phyloP scores from a whole-genome alignment of 108 stramenopile species.

The Stephanodiscus minutulus region DNA sequence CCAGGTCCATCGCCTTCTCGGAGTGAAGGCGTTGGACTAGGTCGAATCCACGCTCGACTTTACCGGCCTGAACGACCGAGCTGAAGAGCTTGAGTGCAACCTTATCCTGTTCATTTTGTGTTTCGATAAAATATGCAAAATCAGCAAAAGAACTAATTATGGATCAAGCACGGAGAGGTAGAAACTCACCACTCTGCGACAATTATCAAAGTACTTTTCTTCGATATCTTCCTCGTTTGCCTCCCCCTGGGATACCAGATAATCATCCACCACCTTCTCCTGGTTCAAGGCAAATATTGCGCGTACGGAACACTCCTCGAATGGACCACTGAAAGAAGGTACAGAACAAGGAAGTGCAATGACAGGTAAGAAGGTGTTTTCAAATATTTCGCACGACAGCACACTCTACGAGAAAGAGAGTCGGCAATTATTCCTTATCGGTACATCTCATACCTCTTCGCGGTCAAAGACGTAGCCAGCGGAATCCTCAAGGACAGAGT shows the following conservation, averaged over 20 bases:
- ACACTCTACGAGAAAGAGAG: not conserved
- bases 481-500: conserved; percentile 75
- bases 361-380: not conserved
- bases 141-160: not conserved
- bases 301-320: conserved; percentile 78
- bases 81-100: conserved; percentile 74
- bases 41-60: conserved; percentile 74
- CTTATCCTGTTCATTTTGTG: conserved; percentile 60
- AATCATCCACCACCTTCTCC: conserved; percentile 59
- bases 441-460: conserved; percentile 47
- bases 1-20: conserved; percentile 75
- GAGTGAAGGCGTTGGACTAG: conserved; percentile 68
- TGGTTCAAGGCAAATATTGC: conserved; percentile 72
- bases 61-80: conserved; percentile 58
- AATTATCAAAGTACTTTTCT: conserved; percentile 60
- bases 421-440: not conserved
- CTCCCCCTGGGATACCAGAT: conserved; percentile 35
- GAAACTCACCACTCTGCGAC: conserved; percentile 68
- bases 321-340: conserved; percentile 32
- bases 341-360: not conserved
- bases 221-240: conserved; percentile 57
- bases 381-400: not conserved
- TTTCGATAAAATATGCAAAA: not conserved
- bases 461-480: conserved; percentile 49
- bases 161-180: not conserved